Conservation (phyloP, 2,329 filamentous ascomycete species). For the Paraphoma chrysanthemicola region DNA sequence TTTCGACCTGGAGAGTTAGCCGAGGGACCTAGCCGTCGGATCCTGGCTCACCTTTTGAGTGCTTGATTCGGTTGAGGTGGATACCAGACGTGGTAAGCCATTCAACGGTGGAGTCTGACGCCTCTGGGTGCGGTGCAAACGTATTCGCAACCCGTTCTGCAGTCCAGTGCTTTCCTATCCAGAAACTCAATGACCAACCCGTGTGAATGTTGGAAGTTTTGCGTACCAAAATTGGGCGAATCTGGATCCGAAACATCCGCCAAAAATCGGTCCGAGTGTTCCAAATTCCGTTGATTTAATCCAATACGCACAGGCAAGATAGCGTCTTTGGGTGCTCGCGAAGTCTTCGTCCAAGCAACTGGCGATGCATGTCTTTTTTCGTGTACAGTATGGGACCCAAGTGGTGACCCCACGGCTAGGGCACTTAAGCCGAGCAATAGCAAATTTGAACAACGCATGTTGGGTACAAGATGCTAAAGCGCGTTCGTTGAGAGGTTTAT, state of each 20-base stretch:
- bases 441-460: slow-evolving; percentile 13
- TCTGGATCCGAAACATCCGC: slow-evolving; percentile 23
- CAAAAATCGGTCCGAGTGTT: slow-evolving; percentile 18
- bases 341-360: slow-evolving; percentile 17
- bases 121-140: slow-evolving; percentile 20
- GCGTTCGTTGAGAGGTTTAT: neutral
- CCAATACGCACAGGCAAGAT: slow-evolving; percentile 19
- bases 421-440: slow-evolving; percentile 9
- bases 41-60: slow-evolving; percentile 13
- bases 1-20: slow-evolving; percentile 1
- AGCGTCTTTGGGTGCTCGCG: slow-evolving; percentile 15
- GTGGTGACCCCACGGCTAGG: slow-evolving; percentile 7
- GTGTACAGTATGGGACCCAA: slow-evolving; percentile 11
- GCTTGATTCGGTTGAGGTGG: slow-evolving; percentile 12
- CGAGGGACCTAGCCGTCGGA: neutral
- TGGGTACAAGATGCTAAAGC: neutral
- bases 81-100: slow-evolving; percentile 24
- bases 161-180: slow-evolving; percentile 19
- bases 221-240: slow-evolving; percentile 20
- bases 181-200: neutral
- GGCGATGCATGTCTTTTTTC: slow-evolving; percentile 18
- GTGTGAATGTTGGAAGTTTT: neutral
- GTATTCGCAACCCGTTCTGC: slow-evolving; percentile 19
- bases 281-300: slow-evolving; percentile 19
- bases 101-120: slow-evolving; percentile 15